These are phyloP conservation scores for Galeopsis tetrahit DNA, from an alignment of 257 asterid species.

Conservation along the genomic window DNA sequence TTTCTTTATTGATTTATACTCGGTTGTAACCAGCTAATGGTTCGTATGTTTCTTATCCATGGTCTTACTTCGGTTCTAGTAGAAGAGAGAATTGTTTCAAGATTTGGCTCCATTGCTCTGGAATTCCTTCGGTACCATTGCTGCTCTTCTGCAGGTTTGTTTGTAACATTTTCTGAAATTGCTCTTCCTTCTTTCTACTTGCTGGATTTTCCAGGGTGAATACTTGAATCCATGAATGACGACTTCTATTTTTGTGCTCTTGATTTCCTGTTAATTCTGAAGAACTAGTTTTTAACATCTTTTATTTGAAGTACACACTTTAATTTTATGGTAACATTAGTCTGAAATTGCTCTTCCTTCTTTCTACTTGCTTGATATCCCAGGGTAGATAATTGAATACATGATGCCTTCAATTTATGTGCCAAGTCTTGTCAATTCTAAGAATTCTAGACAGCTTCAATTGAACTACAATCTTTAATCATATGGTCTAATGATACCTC, in stretches of 20 bases:
- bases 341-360: neutral
- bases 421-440: neutral
- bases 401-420: neutral
- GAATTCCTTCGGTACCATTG: constrained; percentile 91
- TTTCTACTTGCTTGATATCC: no score
- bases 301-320: constrained; percentile 9
- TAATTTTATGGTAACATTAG: neutral
- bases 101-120: constrained; percentile 95
- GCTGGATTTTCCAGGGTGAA: constrained; percentile 19
- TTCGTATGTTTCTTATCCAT: constrained; percentile 21
- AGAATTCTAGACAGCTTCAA: neutral
- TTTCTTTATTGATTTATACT: neutral
- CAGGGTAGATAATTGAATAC: no score
- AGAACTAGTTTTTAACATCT: neutral
- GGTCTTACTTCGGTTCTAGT: constrained; percentile 38
- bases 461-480: constrained; percentile 13
- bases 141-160: constrained; percentile 94
- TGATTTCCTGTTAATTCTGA: neutral
- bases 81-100: constrained; percentile 91
- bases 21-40: neutral
- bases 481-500: neutral
- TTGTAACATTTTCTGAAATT: constrained; percentile 6
- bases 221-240: neutral
- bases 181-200: constrained; percentile 16
- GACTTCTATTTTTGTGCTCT: constrained; percentile 11